Base-by-base conservation (phyloP, 2,329 filamentous ascomycete species). In the Talaromyces sp. region DNA sequence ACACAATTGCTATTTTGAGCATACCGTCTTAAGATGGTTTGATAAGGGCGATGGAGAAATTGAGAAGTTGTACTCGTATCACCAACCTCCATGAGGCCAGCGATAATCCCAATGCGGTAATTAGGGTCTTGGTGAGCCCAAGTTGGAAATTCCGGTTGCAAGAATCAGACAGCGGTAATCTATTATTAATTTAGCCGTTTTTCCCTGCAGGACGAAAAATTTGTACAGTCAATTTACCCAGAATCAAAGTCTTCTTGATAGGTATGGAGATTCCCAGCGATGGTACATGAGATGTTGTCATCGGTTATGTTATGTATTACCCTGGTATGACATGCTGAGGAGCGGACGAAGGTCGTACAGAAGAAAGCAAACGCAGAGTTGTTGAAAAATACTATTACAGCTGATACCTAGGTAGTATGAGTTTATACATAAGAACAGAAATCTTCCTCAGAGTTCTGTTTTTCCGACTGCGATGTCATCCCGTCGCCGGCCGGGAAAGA, bases 1-100 rank as follows among this genome's bases (percentile, higher is more conserved):
- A 62, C 16, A 19, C 19, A 62, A 14, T 24, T 54, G 16, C 45
- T 62, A 62, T 62, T 52, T 54, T 54, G 22, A 37, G n/a, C n/a
- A 16, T 56, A 11, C 0, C 5, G 19, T 14, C 33, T 24, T 22
- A 11, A 22, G 35, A 56, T 19, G 7, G n/a, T 37, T 16, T 39
- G 35, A 39, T 37, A 37, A 56, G 19, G 33, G 33, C 52, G 52
- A 56, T 24, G 33, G 11, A 56, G 33, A 16, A 35, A 39, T 56
- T 56, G 52, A 37, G 33, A 37, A 47, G 39, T 33, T 47, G 57
- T 31, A 14, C 35, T 45, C 37, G 24, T 59, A 31, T 41, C 41
- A 43, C 41, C 37, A 39, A 45, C 39, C 35, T 45, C 7, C 56
- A 8, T 31, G n/a, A 59, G 27, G 57, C 39, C 41, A 35, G 31